Conservation (phyloP, 1,139 yeast genomes). For the Suhomyces coccinellae region DNA sequence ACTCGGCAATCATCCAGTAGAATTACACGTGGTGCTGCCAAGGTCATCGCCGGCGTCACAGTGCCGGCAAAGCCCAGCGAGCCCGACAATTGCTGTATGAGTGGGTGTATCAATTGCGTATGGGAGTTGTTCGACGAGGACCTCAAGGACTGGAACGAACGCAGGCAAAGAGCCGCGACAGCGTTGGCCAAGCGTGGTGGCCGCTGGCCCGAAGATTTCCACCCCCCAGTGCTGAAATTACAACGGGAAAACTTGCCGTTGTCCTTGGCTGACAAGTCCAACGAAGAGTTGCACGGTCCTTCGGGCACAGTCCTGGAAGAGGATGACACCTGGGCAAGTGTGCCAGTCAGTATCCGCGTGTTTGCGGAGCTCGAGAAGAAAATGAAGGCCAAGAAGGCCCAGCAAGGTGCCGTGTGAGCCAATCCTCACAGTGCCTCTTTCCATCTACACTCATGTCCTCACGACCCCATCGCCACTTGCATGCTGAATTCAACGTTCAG, state of each 20-base stretch:
- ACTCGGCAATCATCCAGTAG: constrained; percentile 53
- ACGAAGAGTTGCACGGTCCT: constrained; percentile 11
- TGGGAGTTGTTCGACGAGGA: constrained; percentile 95
- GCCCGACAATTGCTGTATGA: constrained; percentile 97
- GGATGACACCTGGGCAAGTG: constrained; percentile 58
- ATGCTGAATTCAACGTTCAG: constrained; percentile 1
- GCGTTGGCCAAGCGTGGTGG: constrained; percentile 50
- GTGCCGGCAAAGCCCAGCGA: constrained; percentile 83
- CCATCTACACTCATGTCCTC: not conserved
- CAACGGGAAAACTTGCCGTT: constrained; percentile 36
- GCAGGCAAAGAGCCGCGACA: constrained; percentile 62
- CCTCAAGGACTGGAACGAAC: constrained; percentile 71
- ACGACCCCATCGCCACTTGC: constrained; percentile 1
- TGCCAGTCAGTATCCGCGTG: constrained; percentile 74
- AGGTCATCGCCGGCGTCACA: constrained; percentile 62
- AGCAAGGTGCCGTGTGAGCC: not conserved
- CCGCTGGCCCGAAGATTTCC: constrained; percentile 79
- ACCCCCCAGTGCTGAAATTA: constrained; percentile 57
- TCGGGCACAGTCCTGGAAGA: constrained; percentile 17
- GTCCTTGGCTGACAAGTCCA: constrained; percentile 20
- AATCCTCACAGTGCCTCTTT: not conserved
- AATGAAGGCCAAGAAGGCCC: constrained; percentile 42
- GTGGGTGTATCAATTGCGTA: constrained; percentile 95
- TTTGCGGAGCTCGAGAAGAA: constrained; percentile 82
- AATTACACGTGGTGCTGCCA: constrained; percentile 41